Conservation (phyloP, 164 flowering plant species). For the Annona cherimola region DNA sequence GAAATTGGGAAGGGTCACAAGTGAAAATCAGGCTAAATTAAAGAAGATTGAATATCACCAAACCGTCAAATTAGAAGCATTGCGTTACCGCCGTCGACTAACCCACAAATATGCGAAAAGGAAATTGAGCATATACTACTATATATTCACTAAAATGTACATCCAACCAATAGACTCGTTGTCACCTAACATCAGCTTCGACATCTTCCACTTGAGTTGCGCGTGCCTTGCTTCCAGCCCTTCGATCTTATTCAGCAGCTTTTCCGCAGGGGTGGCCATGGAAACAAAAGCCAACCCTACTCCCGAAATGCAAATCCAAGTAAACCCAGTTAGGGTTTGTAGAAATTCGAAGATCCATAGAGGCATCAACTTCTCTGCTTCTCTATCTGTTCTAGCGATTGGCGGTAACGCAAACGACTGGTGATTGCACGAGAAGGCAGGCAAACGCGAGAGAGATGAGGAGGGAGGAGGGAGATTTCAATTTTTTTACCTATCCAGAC, state of each 20-base stretch:
- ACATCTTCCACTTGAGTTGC: constrained; percentile 65
- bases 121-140: background rate
- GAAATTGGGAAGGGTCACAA: background rate
- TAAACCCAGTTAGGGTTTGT: background rate
- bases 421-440: too few species aligned
- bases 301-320: background rate
- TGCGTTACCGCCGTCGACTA: background rate
- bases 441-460: too few species aligned
- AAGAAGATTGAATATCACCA: too few species aligned
- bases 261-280: constrained; percentile 47
- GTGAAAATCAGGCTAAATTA: background rate
- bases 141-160: too few species aligned
- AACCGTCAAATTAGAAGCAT: background rate
- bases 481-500: too few species aligned
- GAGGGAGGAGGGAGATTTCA: too few species aligned
- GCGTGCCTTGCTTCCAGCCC: constrained; percentile 80
- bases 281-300: background rate
- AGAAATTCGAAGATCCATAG: too few species aligned
- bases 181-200: constrained; percentile 40
- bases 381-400: too few species aligned
- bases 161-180: background rate
- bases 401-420: too few species aligned
- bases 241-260: constrained; percentile 76
- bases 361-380: too few species aligned
- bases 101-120: background rate